Base-by-base conservation (phyloP, 352 stramenopile genomes). In the Phytophthora nicotianae region DNA sequence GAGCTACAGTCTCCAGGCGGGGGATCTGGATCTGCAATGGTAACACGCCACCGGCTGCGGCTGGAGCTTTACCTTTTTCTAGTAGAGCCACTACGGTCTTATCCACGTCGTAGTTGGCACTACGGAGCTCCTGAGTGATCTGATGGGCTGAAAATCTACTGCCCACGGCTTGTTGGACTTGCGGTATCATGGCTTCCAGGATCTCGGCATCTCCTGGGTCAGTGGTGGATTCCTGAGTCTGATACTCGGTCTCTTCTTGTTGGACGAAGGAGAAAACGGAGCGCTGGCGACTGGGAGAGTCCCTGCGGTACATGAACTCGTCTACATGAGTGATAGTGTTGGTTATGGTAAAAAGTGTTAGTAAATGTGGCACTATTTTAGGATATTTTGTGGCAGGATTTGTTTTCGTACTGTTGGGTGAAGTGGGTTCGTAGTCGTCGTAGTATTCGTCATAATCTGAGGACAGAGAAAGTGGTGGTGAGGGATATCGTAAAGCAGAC, bases 181-280 rank as follows among this genome's bases (percentile, higher is more conserved):
- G 77, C 26, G 80, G 83, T 38, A 91, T 45, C 38, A 91, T 68
- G 38, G 61, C 49, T 23, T 80, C 72, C 20, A 93, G 41, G n/a
- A 93, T 59, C 33, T 90, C 82, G 20, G 50, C 23, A 47, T 75
- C 45, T 82, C 77, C 76, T 20, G 58, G 70, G 56, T 91, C 79
- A 23, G 78, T 69, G 0, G 11, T 38, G 19, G 24, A 10, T 4
- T 65, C 40, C 16, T 59, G 21, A 46, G 9, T 19, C 5, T 45
- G 5, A 5, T 24, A 7, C 17, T 53, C 27, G 2, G 37, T 53
- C 29, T 72, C 48, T 17, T 72, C 52, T 17, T 89, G 81, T 33
- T 91, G 80, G 5, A 93, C 79, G 57, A 95, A 95, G 41, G 83
- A 82, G 61, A 95, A 95, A 16, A 95, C 77, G 6, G 80, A 91